These are phyloP conservation scores for Thielaviopsis euricoi DNA, from an alignment of 2,329 filamentous ascomycete genomes.

Conservation along the genomic window DNA sequence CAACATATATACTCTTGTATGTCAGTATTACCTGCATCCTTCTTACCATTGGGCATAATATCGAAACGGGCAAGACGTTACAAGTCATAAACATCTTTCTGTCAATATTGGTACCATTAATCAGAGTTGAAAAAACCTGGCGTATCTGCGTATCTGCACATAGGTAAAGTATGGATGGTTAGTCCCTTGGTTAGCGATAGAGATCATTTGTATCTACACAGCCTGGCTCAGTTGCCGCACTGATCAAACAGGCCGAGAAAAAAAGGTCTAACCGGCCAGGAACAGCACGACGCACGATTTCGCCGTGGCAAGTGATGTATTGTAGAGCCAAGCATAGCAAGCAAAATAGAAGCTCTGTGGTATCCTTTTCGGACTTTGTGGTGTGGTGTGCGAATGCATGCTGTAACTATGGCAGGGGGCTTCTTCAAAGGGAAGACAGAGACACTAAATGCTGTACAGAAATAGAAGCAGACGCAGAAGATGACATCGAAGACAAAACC, in stretches of 20 bases:
- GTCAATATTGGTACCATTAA: background rate
- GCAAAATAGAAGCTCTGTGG: background rate
- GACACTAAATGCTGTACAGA: background rate
- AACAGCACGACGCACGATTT: background rate
- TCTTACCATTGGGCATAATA: background rate
- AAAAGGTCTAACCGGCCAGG: background rate
- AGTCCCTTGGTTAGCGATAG: background rate
- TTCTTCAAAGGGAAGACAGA: background rate
- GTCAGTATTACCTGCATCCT: background rate
- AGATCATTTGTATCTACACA: background rate
- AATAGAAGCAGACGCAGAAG: background rate
- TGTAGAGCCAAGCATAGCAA: background rate
- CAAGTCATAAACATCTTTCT: background rate
- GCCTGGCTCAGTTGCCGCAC: background rate
- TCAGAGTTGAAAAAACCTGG: background rate
- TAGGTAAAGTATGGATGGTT: background rate
- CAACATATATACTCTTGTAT: background rate
- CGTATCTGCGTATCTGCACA: background rate
- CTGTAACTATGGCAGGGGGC: background rate
- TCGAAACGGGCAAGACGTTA: background rate
- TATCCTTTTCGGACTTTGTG: background rate
- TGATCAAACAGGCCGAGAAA: background rate
- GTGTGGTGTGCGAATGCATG: background rate
- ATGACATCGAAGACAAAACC: background rate
- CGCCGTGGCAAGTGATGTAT: background rate